These are phyloP conservation scores for Phaeomoniella chlamydospora DNA, from an alignment of 2,329 filamentous ascomycete genomes.

Conservation along the genomic window DNA sequence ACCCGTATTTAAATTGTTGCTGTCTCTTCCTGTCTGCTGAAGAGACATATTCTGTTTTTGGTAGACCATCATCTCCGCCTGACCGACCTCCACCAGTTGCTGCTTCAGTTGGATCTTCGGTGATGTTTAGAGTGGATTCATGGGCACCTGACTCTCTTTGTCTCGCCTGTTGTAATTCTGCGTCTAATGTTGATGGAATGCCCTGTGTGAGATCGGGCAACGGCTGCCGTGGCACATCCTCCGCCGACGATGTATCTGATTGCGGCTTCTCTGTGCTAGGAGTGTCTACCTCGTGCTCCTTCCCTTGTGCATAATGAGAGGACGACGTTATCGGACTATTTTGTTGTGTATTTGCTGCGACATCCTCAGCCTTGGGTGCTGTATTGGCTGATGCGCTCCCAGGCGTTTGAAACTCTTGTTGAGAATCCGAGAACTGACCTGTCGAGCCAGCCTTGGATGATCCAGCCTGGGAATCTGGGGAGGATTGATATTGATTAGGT, in stretches of 20 bases:
- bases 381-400: constrained; percentile 20
- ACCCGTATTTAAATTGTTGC: constrained; percentile 61
- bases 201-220: constrained; percentile 88
- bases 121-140: constrained; percentile 31
- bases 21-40: constrained; percentile 74
- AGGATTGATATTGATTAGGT: not conserved
- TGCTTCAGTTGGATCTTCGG: constrained; percentile 35
- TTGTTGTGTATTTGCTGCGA: not conserved
- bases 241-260: constrained; percentile 18
- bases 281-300: too few species aligned
- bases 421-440: constrained; percentile 7
- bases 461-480: not conserved
- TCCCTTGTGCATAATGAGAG: not conserved
- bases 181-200: constrained; percentile 79
- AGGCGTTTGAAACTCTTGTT: constrained; percentile 17
- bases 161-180: constrained; percentile 46
- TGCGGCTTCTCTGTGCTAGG: constrained; percentile 10
- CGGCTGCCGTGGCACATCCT: constrained; percentile 39
- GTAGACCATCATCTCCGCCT: constrained; percentile 48
- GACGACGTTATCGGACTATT: not conserved
- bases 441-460: not conserved
- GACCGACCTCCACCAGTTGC: constrained; percentile 34
- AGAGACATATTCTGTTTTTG: constrained; percentile 73
- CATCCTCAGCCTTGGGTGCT: constrained; percentile 12
- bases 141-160: constrained; percentile 19